Percentiles rank a stretch among this genome's conserved stretches.
Evolutionary conservation across 1,284 basidiomycete genomes (phyloP).

Genomic region (Vanrija sp.): DNA sequence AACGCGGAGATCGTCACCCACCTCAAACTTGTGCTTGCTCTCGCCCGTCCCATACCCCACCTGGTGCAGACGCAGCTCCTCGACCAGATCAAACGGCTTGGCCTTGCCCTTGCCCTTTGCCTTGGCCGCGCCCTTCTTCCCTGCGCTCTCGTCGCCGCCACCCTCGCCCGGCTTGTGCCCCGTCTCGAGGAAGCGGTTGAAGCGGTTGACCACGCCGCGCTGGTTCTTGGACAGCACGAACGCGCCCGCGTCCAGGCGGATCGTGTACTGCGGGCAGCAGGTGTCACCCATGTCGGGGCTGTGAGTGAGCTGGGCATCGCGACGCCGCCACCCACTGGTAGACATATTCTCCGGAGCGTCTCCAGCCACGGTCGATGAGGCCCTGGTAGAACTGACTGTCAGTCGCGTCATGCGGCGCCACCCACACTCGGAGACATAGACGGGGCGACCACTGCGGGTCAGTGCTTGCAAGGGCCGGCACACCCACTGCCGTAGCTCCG

Average conservation of each 20-base stretch:
- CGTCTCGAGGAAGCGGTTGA: conserved; percentile 55
- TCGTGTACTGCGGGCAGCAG: conserved; percentile 91
- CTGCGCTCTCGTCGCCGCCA: background rate
- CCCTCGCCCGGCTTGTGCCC: conserved; percentile 6
- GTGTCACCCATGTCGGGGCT: conserved; percentile 75
- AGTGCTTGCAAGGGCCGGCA: conserved; percentile 10
- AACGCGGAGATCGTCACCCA: conserved; percentile 3
- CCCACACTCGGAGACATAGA: conserved; percentile 36
- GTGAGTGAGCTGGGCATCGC: background rate
- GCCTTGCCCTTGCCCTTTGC: conserved; percentile 29
- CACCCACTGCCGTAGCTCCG: conserved; percentile 49
- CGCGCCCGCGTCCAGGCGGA: conserved; percentile 69
- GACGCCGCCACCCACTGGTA: conserved; percentile 38
- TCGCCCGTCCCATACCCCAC: conserved; percentile 18
- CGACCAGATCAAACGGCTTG: conserved; percentile 28
- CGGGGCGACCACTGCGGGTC: conserved; percentile 9
- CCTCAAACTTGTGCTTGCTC: conserved; percentile 30
- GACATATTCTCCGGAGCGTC: conserved; percentile 73
- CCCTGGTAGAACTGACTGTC: conserved; percentile 48
- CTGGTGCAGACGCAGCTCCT: conserved; percentile 31
- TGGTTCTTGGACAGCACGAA: conserved; percentile 77
- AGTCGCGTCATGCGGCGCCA: background rate
- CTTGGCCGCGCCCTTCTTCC: background rate
- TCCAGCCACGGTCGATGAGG: conserved; percentile 84
- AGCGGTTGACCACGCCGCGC: conserved; percentile 65